A percentile compares a stretch with the other conserved stretches of the same genome.
Evolutionary conservation across 345 rosid genomes (phyloP).

Genomic region (Tarenaya hassleriana): DNA sequence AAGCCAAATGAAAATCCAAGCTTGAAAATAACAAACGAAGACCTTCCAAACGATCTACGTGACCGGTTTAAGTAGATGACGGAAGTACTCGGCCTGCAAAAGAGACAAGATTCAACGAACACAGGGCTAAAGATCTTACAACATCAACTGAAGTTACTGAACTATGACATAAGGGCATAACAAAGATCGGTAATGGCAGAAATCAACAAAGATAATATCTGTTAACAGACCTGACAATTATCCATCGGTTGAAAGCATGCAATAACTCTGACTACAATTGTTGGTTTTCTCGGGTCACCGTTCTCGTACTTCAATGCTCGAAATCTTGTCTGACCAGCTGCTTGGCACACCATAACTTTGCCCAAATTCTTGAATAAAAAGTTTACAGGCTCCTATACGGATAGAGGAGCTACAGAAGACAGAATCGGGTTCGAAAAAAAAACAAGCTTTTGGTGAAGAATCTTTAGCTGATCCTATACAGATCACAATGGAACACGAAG

Average conservation of each 20-base stretch:
- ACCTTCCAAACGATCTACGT: slow-evolving; percentile 56
- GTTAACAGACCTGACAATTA: slow-evolving; percentile 87
- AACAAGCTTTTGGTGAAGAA: not conserved
- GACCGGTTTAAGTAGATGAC: slow-evolving; percentile 94
- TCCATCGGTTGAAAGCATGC: slow-evolving; percentile 96
- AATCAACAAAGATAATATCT: not conserved
- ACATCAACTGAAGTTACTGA: slow-evolving; percentile 3
- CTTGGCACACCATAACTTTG: slow-evolving; percentile 98
- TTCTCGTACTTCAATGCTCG: slow-evolving; percentile 83
- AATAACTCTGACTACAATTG: slow-evolving; percentile 82
- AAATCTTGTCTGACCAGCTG: slow-evolving; percentile 91
- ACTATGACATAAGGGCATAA: slow-evolving; percentile 1
- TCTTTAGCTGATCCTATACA: slow-evolving; percentile 43
- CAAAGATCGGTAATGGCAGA: too few species aligned
- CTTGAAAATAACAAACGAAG: slow-evolving; percentile 31
- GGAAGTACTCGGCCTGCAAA: slow-evolving; percentile 92
- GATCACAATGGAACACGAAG: slow-evolving; percentile 32
- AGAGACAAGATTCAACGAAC: not conserved
- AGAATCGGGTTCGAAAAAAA: not conserved
- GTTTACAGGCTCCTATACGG: slow-evolving; percentile 7
- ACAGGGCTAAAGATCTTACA: slow-evolving; percentile 4
- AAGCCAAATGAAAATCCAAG: slow-evolving; percentile 36
- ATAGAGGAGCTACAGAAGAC: not conserved
- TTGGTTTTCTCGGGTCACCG: slow-evolving; percentile 74
- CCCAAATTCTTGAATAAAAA: slow-evolving; percentile 16